Conservation (phyloP, 2,329 filamentous ascomycete genomes). For the Biscogniauxia marginata region DNA sequence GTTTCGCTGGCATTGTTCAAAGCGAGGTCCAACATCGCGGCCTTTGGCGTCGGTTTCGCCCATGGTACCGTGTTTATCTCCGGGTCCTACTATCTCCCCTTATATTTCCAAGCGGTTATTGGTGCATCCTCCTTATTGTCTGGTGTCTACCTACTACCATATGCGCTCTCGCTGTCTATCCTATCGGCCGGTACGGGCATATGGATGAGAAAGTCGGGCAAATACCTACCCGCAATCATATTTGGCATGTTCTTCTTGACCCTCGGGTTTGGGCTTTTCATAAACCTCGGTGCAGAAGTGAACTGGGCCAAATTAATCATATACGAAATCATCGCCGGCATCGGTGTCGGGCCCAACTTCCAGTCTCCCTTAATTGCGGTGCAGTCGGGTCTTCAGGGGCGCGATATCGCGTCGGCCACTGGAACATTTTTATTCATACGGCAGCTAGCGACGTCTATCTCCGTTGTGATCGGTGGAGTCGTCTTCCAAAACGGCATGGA, state of each 20-base stretch:
- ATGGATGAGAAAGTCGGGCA: slow-evolving; percentile 62
- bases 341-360: slow-evolving; percentile 68
- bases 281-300: slow-evolving; percentile 56
- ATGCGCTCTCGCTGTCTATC: slow-evolving; percentile 65
- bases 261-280: slow-evolving; percentile 63
- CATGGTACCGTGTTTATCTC: slow-evolving; percentile 79
- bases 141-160: slow-evolving; percentile 70
- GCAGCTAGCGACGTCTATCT: slow-evolving; percentile 66
- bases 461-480: slow-evolving; percentile 72
- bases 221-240: slow-evolving; percentile 62
- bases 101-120: slow-evolving; percentile 74
- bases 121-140: slow-evolving; percentile 61
- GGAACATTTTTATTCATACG: slow-evolving; percentile 67
- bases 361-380: slow-evolving; percentile 67
- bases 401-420: slow-evolving; percentile 68
- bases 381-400: slow-evolving; percentile 59
- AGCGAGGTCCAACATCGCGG: slow-evolving; percentile 62
- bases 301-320: slow-evolving; percentile 57
- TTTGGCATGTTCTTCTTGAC: slow-evolving; percentile 57
- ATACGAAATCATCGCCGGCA: slow-evolving; percentile 62
- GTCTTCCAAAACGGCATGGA: slow-evolving; percentile 76
- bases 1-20: slow-evolving; percentile 74
- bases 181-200: slow-evolving; percentile 57
- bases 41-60: slow-evolving; percentile 65
- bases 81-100: slow-evolving; percentile 74